Conservation (phyloP, 2,329 filamentous ascomycete genomes). For the Coniosporium tulheliwenetii region DNA sequence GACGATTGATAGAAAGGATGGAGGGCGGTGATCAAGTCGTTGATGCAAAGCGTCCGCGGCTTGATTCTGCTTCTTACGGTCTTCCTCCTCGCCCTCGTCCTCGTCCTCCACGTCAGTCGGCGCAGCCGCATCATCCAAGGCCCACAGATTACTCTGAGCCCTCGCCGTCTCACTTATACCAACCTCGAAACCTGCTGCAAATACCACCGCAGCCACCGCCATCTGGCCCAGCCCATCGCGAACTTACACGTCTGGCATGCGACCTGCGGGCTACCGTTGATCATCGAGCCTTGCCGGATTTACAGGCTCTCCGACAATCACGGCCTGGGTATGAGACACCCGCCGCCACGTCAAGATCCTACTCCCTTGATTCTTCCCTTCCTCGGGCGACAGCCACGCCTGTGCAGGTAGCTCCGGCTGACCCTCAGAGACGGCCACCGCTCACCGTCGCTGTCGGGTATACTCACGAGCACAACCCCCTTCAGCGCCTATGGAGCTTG, state of each 20-base stretch:
- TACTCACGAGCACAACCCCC: not conserved
- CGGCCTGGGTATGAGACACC: not conserved
- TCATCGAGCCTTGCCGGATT: not conserved
- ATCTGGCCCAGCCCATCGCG: not conserved
- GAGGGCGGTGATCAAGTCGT: slow-evolving; percentile 17
- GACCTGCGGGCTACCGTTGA: not conserved
- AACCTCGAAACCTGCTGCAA: not conserved
- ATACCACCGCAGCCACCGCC: not conserved
- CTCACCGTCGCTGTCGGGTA: slow-evolving; percentile 7
- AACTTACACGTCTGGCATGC: not conserved
- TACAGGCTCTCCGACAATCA: not conserved
- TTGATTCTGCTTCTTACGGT: slow-evolving; percentile 19
- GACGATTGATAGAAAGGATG: slow-evolving; percentile 12
- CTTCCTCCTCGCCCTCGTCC: slow-evolving; percentile 13
- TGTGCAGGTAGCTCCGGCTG: slow-evolving; percentile 4
- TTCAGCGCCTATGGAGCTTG: slow-evolving; percentile 16
- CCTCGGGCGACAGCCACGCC: slow-evolving; percentile 10
- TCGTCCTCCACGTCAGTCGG: slow-evolving; percentile 13
- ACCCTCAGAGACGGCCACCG: slow-evolving; percentile 10
- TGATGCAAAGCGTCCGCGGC: slow-evolving; percentile 19
- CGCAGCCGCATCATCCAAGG: slow-evolving; percentile 13
- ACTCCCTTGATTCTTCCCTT: slow-evolving; percentile 1
- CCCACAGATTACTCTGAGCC: slow-evolving; percentile 14
- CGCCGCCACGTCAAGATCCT: not conserved
- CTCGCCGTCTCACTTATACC: not conserved